Evolutionary conservation across 2,329 filamentous ascomycete species (phyloP), one percentile per base, ranked within the genome.

Genomic region (Botrytis paeoniae): DNA sequence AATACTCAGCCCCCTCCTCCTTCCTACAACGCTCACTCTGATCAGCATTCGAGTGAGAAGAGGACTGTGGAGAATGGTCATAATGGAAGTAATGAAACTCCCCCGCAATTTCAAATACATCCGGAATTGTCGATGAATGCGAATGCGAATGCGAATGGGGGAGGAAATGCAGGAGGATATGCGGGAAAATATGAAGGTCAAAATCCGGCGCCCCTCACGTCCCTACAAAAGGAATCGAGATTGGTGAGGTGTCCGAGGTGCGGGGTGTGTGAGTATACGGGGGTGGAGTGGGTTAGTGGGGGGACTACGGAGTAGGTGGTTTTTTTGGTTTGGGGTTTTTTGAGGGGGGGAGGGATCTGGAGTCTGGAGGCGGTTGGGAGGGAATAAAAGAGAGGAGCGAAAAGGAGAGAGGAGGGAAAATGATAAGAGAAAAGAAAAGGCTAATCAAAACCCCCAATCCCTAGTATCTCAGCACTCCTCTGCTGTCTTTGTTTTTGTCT

Each of bases 401-500:
- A n/a, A n/a, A n/a, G n/a, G n/a, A n/a, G n/a, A n/a, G 57, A 60
- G 7, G 32, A 20, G 9, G 43, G 7, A 6, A n/a, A 16, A n/a
- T n/a, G n/a, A n/a, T n/a, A 35, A 62, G 22, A 16, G 8, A 16
- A 41, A 22, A 5, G 4, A n/a, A 54, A 14, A 54, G 7, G 48
- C 25, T 54, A 54, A 54, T 7, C 25, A 54, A 16, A n/a, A 4
- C 48, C 25, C 16, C 37, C n/a, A 29, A 43, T n/a, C 14, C 9
- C 22, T 45, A 45, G 41, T 64, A 9, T 64, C 25, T 43, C 62
- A 3, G 41, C 62, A 16, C 39, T 45, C 10, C 14, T 64, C 29
- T 64, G 62, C 62, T 64, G 62, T 35, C 20, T 64, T 5, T 64
- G 61, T 22, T 45, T 64, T 4, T 64, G 62, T 64, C 62, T 64